These are phyloP conservation scores for Fusarium nematophilum DNA, from an alignment of 2,329 filamentous ascomycete genomes.

Conservation along the genomic window DNA sequence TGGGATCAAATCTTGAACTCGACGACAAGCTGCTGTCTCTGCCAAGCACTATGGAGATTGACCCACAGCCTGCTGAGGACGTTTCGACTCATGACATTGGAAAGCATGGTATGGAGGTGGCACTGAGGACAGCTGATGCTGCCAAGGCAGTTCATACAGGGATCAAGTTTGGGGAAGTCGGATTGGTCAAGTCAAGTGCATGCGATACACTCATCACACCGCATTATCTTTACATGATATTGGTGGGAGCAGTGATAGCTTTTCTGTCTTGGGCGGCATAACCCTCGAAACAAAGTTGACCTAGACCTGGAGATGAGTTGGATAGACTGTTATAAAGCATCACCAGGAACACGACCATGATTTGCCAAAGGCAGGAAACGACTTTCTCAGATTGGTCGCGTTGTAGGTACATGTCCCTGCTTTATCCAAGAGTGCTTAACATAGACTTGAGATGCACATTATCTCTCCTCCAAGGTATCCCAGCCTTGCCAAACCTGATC, in stretches of 20 bases:
- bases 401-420: too few species aligned
- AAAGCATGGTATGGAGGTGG: not conserved
- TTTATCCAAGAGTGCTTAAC: too few species aligned
- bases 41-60: conserved; percentile 19
- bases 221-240: conserved; percentile 1
- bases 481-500: conserved; percentile 6
- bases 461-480: not conserved
- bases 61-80: not conserved
- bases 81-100: not conserved
- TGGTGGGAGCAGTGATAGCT: not conserved
- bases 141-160: conserved; percentile 8
- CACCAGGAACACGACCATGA: too few species aligned
- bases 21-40: not conserved
- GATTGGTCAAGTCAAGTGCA: conserved; percentile 13
- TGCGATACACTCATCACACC: conserved; percentile 7
- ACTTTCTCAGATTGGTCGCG: too few species aligned
- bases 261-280: not conserved
- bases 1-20: conserved; percentile 31
- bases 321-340: too few species aligned
- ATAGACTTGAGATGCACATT: not conserved
- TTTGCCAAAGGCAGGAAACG: too few species aligned
- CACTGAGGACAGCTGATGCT: not conserved
- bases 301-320: too few species aligned
- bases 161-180: conserved; percentile 34
- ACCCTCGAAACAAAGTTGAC: too few species aligned